Evolutionary conservation across 73 alveolate species (phyloP).

Genomic region (Strombidium stylifer): DNA sequence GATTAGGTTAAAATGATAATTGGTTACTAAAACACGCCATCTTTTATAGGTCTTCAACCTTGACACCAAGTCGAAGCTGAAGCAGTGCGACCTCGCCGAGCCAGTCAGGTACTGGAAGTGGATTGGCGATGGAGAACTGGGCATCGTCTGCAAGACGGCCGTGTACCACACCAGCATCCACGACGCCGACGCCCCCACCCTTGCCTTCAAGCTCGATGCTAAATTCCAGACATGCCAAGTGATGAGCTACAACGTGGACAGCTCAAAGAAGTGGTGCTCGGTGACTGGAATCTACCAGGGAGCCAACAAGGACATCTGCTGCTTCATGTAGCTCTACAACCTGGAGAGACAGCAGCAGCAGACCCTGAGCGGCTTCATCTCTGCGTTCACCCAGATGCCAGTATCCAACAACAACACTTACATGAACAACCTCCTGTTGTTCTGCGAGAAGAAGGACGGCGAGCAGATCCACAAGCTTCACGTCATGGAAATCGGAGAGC

Average conservation of each 20-base stretch:
- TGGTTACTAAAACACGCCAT: neutral
- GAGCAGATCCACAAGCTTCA: constrained; percentile 81
- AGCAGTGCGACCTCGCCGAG: constrained; percentile 77
- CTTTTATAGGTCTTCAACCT: constrained; percentile 74
- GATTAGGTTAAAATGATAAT: no score
- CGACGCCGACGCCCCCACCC: constrained; percentile 41
- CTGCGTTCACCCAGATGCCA: constrained; percentile 76
- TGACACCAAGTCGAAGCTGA: constrained; percentile 71
- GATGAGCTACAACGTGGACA: constrained; percentile 61
- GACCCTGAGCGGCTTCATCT: constrained; percentile 82
- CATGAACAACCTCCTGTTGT: constrained; percentile 77
- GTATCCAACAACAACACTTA: constrained; percentile 56
- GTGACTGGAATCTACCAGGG: constrained; percentile 74
- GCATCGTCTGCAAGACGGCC: constrained; percentile 66
- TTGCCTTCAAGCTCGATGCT: constrained; percentile 18
- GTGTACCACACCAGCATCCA: constrained; percentile 78
- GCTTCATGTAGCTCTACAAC: constrained; percentile 77
- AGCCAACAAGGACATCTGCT: constrained; percentile 73
- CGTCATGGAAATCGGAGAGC: constrained; percentile 89
- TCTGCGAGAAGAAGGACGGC: constrained; percentile 92
- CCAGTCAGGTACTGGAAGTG: constrained; percentile 80
- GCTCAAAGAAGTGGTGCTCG: constrained; percentile 77
- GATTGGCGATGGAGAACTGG: constrained; percentile 68
- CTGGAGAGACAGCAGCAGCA: constrained; percentile 71
- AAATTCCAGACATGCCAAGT: constrained; percentile 27